Conservation (phyloP, 2,329 filamentous ascomycete genomes). For the Coniochaeta pulveracea region DNA sequence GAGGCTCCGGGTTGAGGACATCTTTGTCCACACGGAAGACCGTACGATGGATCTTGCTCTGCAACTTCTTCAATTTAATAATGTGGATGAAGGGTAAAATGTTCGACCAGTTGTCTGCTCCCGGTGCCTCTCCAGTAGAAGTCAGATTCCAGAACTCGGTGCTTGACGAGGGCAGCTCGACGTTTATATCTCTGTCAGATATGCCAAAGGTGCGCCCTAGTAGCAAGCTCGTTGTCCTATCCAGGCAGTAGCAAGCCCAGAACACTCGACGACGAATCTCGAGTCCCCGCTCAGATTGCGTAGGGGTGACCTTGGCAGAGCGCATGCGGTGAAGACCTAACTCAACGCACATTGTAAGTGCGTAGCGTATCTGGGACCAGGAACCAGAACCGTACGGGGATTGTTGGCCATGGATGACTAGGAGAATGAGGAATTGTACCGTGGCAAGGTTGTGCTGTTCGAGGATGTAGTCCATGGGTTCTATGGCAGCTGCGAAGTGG, state of each 20-base stretch:
- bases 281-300: slow-evolving; percentile 8
- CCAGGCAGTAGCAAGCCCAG: slow-evolving; percentile 23
- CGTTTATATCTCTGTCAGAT: slow-evolving; percentile 20
- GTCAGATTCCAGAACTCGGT: slow-evolving; percentile 13
- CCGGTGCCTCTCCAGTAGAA: slow-evolving; percentile 2
- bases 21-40: slow-evolving; percentile 2
- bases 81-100: slow-evolving; percentile 16
- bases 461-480: slow-evolving; percentile 20
- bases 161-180: slow-evolving; percentile 15
- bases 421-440: slow-evolving; percentile 19
- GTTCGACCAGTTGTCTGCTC: slow-evolving; percentile 11
- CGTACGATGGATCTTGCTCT: slow-evolving; percentile 8
- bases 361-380: slow-evolving; percentile 21
- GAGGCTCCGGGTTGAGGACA: slow-evolving; percentile 5
- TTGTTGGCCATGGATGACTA: slow-evolving; percentile 21
- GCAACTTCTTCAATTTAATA: slow-evolving; percentile 13
- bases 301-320: background rate
- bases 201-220: slow-evolving; percentile 23
- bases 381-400: slow-evolving; percentile 21
- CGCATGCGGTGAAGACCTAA: slow-evolving; percentile 18
- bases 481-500: slow-evolving; percentile 18
- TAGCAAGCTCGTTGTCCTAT: slow-evolving; percentile 20
- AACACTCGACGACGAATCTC: slow-evolving; percentile 20
- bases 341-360: slow-evolving; percentile 19
- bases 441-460: slow-evolving; percentile 20